Percentiles rank a stretch among this genome's conserved stretches.
Evolutionary conservation across 306 rosid species (phyloP).

Genomic region (Quercus variabilis): DNA sequence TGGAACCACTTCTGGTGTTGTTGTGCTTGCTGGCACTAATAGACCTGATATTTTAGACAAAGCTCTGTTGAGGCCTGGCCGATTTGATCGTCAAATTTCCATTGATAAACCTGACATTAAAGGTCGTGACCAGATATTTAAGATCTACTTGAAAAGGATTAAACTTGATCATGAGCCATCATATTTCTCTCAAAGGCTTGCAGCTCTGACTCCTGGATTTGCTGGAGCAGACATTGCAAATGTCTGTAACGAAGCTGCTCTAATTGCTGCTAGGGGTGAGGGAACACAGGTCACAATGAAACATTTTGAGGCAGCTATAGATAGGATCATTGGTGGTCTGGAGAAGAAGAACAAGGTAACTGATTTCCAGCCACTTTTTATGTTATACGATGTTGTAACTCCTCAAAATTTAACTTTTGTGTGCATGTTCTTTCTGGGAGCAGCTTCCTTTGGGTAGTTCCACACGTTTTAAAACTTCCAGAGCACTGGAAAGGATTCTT

Average conservation of each 20-base stretch:
- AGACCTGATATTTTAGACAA: slow-evolving; percentile 95
- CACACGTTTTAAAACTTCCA: neutral
- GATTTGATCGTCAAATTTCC: slow-evolving; percentile 83
- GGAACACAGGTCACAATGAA: slow-evolving; percentile 58
- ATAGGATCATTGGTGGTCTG: slow-evolving; percentile 92
- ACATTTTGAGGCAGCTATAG: slow-evolving; percentile 88
- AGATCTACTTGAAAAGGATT: slow-evolving; percentile 73
- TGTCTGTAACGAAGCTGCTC: slow-evolving; percentile 95
- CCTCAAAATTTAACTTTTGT: neutral
- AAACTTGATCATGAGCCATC: slow-evolving; percentile 87
- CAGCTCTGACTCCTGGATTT: slow-evolving; percentile 98
- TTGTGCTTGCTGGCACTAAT: slow-evolving; percentile 98
- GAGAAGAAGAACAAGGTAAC: slow-evolving; percentile 95
- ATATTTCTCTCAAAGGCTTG: slow-evolving; percentile 85
- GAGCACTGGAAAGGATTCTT: neutral
- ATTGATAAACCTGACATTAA: slow-evolving; percentile 88
- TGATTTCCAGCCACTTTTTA: neutral
- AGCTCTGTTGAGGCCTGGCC: slow-evolving; percentile 89
- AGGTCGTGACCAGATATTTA: slow-evolving; percentile 90
- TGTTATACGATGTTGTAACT: neutral
- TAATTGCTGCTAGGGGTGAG: slow-evolving; percentile 87
- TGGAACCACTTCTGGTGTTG: slow-evolving; percentile 91
- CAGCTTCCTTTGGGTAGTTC: neutral
- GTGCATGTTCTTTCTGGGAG: neutral
- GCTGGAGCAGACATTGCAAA: slow-evolving; percentile 99